Evolutionary conservation across 345 rosid genomes (phyloP).

Genomic region (Trapa bicornis): DNA sequence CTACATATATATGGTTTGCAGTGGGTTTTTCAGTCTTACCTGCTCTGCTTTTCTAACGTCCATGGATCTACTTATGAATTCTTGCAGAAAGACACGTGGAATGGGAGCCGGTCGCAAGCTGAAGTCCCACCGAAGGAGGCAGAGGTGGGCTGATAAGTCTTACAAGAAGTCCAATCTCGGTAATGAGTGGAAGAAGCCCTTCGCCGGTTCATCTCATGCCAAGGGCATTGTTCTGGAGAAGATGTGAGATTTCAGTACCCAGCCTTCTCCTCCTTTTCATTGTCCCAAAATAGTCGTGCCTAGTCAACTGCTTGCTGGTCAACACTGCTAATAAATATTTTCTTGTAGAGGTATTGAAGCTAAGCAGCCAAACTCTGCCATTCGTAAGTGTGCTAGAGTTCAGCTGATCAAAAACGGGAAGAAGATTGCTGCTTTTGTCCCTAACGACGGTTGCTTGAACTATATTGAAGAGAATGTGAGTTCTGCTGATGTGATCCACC

Average conservation of each 20-base stretch:
- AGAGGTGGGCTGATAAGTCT: constrained; percentile 93
- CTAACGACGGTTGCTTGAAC: constrained; percentile 86
- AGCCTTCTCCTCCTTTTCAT: neutral
- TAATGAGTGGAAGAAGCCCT: constrained; percentile 87
- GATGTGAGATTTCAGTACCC: constrained; percentile 26
- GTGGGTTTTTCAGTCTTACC: neutral
- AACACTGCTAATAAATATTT: neutral
- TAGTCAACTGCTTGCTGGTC: too few species aligned
- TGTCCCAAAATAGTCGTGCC: neutral
- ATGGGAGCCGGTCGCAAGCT: constrained; percentile 85
- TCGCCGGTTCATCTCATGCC: constrained; percentile 83
- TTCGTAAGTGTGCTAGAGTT: constrained; percentile 78
- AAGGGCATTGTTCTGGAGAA: constrained; percentile 73
- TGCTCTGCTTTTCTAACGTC: neutral
- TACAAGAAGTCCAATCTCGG: constrained; percentile 83
- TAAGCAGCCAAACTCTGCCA: constrained; percentile 95
- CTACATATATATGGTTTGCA: neutral
- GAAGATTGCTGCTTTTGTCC: constrained; percentile 81
- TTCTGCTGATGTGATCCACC: neutral
- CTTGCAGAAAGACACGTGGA: constrained; percentile 58
- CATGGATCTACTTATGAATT: neutral
- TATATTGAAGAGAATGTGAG: constrained; percentile 80
- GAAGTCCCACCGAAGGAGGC: constrained; percentile 54
- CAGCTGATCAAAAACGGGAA: constrained; percentile 77
- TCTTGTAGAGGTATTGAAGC: constrained; percentile 74